Percentiles rank a stretch among this genome's conserved stretches.
These are phyloP conservation scores for Agrocybe pediades DNA, from an alignment of 768 basidiomycete genomes.

Conservation along the genomic window DNA sequence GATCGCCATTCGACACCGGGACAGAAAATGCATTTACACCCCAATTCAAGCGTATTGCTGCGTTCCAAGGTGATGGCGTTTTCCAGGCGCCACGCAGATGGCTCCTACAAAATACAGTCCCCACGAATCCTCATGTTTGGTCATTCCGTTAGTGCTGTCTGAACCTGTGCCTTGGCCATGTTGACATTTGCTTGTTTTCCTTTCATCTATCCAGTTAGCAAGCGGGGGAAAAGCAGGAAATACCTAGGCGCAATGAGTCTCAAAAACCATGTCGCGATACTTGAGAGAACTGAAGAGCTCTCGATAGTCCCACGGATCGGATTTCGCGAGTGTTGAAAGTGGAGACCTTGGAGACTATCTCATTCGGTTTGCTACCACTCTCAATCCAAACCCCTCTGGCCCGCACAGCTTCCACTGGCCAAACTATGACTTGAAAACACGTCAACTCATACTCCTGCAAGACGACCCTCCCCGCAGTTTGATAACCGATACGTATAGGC, in stretches of 20 bases:
- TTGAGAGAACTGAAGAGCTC: too few species aligned
- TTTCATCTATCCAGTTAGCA: slow-evolving; percentile 37
- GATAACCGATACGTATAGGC: slow-evolving; percentile 29
- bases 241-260: slow-evolving; percentile 43
- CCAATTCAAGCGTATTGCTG: slow-evolving; percentile 47
- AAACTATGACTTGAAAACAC: slow-evolving; percentile 18
- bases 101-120: slow-evolving; percentile 34
- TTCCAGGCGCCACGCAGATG: slow-evolving; percentile 51
- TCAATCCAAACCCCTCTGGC: slow-evolving; percentile 18
- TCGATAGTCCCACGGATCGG: slow-evolving; percentile 43
- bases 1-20: slow-evolving; percentile 57
- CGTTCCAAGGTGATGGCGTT: slow-evolving; percentile 46
- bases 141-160: slow-evolving; percentile 34
- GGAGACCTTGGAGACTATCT: slow-evolving; percentile 47
- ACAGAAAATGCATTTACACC: slow-evolving; percentile 43
- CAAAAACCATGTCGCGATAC: too few species aligned
- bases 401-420: slow-evolving; percentile 21
- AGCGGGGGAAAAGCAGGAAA: slow-evolving; percentile 46
- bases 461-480: slow-evolving; percentile 28
- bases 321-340: slow-evolving; percentile 37
- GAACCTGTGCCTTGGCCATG: neutral
- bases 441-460: slow-evolving; percentile 31
- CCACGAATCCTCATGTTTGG: slow-evolving; percentile 41
- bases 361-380: slow-evolving; percentile 39
- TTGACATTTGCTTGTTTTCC: too few species aligned